Percentiles rank a stretch among this genome's conserved stretches.
Evolutionary conservation across 495 filamentous ascomycete genomes (phyloP).

Genomic region (Daldinia caldariorum): DNA sequence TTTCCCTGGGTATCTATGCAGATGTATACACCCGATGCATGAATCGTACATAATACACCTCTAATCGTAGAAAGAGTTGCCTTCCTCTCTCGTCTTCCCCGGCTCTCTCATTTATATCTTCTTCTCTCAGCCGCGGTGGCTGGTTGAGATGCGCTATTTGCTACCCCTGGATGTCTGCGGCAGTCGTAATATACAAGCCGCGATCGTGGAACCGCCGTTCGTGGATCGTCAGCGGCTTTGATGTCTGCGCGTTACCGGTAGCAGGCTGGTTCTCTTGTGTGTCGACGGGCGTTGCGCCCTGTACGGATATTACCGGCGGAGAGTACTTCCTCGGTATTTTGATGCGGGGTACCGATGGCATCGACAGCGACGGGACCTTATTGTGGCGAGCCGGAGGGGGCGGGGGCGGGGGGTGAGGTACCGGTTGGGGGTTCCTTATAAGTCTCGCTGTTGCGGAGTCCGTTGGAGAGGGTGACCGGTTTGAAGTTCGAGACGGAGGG

Average conservation of each 20-base stretch:
- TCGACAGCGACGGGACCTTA: constrained; percentile 36
- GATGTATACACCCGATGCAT: constrained; percentile 1
- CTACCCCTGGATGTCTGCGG: constrained; percentile 3
- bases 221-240: constrained; percentile 13
- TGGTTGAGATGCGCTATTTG: background rate
- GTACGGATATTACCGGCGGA: constrained; percentile 41
- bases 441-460: constrained; percentile 16
- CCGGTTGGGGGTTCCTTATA: background rate
- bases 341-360: constrained; percentile 42
- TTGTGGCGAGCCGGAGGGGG: constrained; percentile 9
- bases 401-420: constrained; percentile 21
- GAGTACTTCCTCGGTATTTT: constrained; percentile 37
- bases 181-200: background rate
- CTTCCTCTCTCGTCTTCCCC: background rate
- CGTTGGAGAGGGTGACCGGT: constrained; percentile 14
- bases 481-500: constrained; percentile 11
- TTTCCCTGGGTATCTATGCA: constrained; percentile 7
- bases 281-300: constrained; percentile 28
- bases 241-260: constrained; percentile 11
- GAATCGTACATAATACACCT: constrained; percentile 6
- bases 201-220: constrained; percentile 29
- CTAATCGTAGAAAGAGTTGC: constrained; percentile 8
- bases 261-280: background rate
- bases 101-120: background rate
- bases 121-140: background rate